Conservation (phyloP, 208 protist genomes). For the Sergeia podlipaevii region DNA sequence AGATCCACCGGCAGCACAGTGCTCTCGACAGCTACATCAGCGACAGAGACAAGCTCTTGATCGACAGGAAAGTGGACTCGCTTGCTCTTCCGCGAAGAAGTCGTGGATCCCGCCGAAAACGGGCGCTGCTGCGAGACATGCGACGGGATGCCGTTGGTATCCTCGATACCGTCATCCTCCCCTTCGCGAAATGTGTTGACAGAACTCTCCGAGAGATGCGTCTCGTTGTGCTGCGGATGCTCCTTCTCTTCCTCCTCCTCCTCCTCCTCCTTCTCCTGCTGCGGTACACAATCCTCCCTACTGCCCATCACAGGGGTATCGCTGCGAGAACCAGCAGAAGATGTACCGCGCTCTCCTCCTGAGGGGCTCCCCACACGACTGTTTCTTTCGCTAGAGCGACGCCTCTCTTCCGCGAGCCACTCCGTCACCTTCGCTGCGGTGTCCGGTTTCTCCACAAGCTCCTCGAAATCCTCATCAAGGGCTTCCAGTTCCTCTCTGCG, state of each 20-base stretch:
- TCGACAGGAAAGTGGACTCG: too few relatives aligned
- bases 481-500: background rate
- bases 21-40: too few relatives aligned
- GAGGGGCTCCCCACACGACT: background rate
- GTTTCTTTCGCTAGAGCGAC: background rate
- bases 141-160: too few relatives aligned
- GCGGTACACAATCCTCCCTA: background rate
- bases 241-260: slow-evolving; percentile 3
- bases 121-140: too few relatives aligned
- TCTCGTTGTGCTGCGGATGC: background rate
- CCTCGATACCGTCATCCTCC: too few relatives aligned
- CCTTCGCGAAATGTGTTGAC: too few relatives aligned
- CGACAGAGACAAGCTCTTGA: too few relatives aligned
- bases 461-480: slow-evolving; percentile 7
- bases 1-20: too few relatives aligned
- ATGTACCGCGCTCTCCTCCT: background rate
- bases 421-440: background rate
- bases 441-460: background rate
- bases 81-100: too few relatives aligned
- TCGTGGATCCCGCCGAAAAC: too few relatives aligned
- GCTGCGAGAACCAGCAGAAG: background rate
- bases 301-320: background rate
- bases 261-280: background rate
- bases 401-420: background rate
- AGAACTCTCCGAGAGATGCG: background rate